phyloP scores from a whole-genome alignment of 257 asterid species.

The Nicotiana undulata region DNA sequence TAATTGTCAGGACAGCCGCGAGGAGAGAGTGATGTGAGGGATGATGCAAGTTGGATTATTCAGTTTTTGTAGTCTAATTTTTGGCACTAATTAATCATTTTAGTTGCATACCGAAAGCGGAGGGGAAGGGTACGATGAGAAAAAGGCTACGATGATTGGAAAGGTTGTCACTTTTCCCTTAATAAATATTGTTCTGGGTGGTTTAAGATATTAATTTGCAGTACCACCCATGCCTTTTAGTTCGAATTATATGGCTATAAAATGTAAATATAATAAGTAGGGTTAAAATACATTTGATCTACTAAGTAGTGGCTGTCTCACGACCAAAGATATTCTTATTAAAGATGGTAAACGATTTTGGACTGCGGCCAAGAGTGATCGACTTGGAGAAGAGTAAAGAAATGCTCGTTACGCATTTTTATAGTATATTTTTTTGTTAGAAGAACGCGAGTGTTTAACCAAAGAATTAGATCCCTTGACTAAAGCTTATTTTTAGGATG shows the following conservation, averaged over 20 bases:
- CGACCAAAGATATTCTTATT: no score
- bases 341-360: neutral
- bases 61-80: neutral
- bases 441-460: no score
- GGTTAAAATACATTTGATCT: no score
- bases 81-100: neutral
- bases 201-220: no score
- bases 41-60: slow-evolving; percentile 7
- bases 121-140: neutral
- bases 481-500: no score
- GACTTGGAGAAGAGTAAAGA: neutral
- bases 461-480: no score
- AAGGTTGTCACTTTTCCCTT: neutral
- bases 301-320: no score
- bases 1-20: neutral
- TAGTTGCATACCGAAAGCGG: neutral
- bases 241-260: no score
- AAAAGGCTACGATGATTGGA: neutral
- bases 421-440: neutral
- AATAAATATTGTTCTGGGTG: neutral
- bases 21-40: neutral
- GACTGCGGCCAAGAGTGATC: neutral
- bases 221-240: no score
- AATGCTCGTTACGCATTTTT: neutral
- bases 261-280: no score